Evolutionary conservation across 768 basidiomycete species (phyloP), one percentile per base, ranked within the genome.

Genomic region (Pilatotrama ljubarskyi): DNA sequence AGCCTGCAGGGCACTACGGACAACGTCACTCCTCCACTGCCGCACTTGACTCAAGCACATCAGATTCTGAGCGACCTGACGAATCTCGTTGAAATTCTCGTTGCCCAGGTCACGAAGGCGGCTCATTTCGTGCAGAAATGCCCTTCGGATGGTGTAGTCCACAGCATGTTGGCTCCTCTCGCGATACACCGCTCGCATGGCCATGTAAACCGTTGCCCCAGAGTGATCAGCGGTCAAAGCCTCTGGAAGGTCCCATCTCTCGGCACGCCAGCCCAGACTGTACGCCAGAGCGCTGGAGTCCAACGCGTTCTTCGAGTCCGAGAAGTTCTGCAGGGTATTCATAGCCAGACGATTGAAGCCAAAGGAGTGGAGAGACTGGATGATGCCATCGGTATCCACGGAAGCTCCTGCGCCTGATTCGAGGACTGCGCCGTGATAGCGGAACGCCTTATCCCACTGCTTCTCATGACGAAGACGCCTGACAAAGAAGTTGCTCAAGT

Each of bases 241-340:
- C 49, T 90, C 84, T 0, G 95, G 95, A 24, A 99, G 76, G 73
- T 98, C 95, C 97, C 97, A 99, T 1, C 87, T 88, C 61, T 90
- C 92, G 0, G 95, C 96, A 46, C 95, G 82, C 97, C 97, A 98
- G 15, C 91, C 97, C 1, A 98, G 78, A 40, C 85, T 82, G 72
- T 93, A 95, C 43, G 78, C 76, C 0, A 82, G 74, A 15, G 79
- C 70, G 24, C 61, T 66, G 1, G 64, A 14, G 62, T 69, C 54
- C 40, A 65, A 66, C 26, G 47, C 74, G 14, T 40, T 22, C 22
- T 24, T 37, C 15, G 56, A 18, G n/a, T 55, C 52, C 6, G 46
- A 50, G 40, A 58, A 50, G 5, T 20, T 41, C 38, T 58, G 61
- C 62, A 58, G 66, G 6, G 89, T 81, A 24, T 80, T 78, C 64